Evolutionary conservation across 495 filamentous ascomycete species (phyloP), one percentile per base, ranked within the genome.

Genomic region (Aspergillus steynii): DNA sequence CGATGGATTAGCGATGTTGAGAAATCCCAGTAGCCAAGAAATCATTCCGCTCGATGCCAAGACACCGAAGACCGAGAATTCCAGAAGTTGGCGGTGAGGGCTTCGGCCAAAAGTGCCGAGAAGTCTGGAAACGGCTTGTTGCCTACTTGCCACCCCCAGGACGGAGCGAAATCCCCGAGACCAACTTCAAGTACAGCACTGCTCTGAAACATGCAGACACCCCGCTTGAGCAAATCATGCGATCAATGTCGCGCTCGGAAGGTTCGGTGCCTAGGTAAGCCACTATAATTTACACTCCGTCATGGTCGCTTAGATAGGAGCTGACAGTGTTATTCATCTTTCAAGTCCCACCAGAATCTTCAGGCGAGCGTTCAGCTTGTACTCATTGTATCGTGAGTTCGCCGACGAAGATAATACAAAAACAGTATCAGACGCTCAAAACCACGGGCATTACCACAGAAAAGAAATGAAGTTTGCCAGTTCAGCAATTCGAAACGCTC

Each of bases 191-290:
- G 29, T 20, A 20, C 20, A 20, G 20, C 20, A 20, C 20, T 20
- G 20, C 20, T 20, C 20, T 20, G 20, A 46, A 58, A 26, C 5
- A 60, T 60, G 58, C 58, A 55, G 58, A 32, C 58, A 15, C 51
- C 42, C 8, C 26, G 37, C 14, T 37, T 49, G 12, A 60, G 46
- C 52, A 55, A 61, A 29, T 55, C 59, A 20, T 61, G 59, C 45
- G 59, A 61, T 26, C 59, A 61, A 42, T 61, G 59, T 56, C 52
- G 59, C 15, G 26, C 32, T 20, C 59, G 59, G 4, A 61, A 61
- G 32, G 59, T 61, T 32, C 59, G 59, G 20, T 61, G 59, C 48
- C 28, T 55, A 7, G 53, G 59, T 55, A 55, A 28, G 50, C 4
- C 10, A 15, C 25, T 14, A 8, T 48, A n/a, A 15, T 48, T n/a